Evolutionary conservation across 371 early-diverging fungal genomes (phyloP).

Genomic region (Mortierella sp.): DNA sequence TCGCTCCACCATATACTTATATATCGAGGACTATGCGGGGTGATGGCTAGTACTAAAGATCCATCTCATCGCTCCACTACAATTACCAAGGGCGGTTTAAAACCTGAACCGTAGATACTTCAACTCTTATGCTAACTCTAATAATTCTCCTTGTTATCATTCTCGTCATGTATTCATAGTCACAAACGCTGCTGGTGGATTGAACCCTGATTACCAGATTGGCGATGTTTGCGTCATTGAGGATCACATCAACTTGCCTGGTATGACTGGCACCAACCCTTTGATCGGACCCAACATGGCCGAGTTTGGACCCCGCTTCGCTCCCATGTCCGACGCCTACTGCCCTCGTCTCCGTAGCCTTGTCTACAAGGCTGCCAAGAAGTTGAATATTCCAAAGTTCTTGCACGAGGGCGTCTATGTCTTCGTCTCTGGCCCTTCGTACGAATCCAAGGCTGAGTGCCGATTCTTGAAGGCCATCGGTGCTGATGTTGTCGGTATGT

Average conservation of each 20-base stretch:
- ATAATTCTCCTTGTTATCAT: background rate
- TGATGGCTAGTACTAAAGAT: too few relatives aligned
- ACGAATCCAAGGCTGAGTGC: conserved; percentile 93
- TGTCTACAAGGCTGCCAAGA: conserved; percentile 72
- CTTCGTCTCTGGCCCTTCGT: conserved; percentile 92
- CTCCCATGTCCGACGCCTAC: conserved; percentile 92
- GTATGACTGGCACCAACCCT: conserved; percentile 84
- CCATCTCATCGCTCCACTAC: too few relatives aligned
- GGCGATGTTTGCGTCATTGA: conserved; percentile 92
- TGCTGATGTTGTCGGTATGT: conserved; percentile 96
- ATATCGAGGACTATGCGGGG: too few relatives aligned
- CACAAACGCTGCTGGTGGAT: conserved; percentile 95
- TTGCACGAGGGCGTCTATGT: conserved; percentile 88
- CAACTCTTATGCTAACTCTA: background rate
- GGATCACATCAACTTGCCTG: conserved; percentile 91
- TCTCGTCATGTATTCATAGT: conserved; percentile 57
- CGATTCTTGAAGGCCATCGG: conserved; percentile 80
- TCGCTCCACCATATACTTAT: too few relatives aligned
- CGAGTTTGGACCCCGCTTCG: conserved; percentile 93
- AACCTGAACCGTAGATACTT: too few relatives aligned
- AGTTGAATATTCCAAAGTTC: conserved; percentile 61
- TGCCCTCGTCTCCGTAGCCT: conserved; percentile 83
- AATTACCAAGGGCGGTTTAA: too few relatives aligned
- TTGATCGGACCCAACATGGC: conserved; percentile 89
- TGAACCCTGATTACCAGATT: conserved; percentile 84